Evolutionary conservation across 2,329 filamentous ascomycete genomes (phyloP).

Genomic region (Lasiodiplodia theobromae): DNA sequence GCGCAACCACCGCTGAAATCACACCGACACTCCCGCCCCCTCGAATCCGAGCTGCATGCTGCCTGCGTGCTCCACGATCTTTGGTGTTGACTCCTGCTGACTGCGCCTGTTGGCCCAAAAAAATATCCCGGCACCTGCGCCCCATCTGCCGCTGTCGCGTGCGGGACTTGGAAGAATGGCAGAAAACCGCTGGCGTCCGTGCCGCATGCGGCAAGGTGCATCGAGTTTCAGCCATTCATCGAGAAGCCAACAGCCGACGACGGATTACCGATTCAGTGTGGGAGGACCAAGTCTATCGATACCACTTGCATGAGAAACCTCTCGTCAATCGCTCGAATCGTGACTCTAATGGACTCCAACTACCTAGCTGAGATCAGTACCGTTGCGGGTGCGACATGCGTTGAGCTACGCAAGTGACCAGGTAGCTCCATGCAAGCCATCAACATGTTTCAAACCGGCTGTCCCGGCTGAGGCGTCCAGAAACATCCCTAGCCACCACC

Average conservation of each 20-base stretch:
- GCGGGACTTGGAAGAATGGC: constrained; percentile 5
- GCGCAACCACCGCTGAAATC: not conserved
- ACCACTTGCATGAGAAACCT: not conserved
- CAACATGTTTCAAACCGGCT: constrained; percentile 13
- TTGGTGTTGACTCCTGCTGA: constrained; percentile 1
- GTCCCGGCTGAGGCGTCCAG: constrained; percentile 5
- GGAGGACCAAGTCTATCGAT: not conserved
- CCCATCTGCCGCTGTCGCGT: constrained; percentile 14
- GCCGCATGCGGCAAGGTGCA: constrained; percentile 16
- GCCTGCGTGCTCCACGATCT: not conserved
- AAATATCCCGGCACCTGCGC: not conserved
- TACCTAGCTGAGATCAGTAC: not conserved
- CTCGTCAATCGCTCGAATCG: not conserved
- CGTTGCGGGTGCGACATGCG: constrained; percentile 15
- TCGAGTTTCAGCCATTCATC: constrained; percentile 10
- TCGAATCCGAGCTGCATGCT: not conserved
- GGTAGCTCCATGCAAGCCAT: constrained; percentile 8
- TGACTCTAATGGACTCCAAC: not conserved
- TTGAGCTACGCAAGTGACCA: not conserved
- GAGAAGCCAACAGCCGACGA: not conserved
- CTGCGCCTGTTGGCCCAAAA: not conserved
- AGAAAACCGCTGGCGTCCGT: constrained; percentile 9
- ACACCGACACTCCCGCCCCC: constrained; percentile 17
- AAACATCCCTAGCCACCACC: not conserved
- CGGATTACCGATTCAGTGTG: not conserved